Evolutionary conservation across 768 basidiomycete species (phyloP).

Genomic region (Xerocomellus dryophilus): DNA sequence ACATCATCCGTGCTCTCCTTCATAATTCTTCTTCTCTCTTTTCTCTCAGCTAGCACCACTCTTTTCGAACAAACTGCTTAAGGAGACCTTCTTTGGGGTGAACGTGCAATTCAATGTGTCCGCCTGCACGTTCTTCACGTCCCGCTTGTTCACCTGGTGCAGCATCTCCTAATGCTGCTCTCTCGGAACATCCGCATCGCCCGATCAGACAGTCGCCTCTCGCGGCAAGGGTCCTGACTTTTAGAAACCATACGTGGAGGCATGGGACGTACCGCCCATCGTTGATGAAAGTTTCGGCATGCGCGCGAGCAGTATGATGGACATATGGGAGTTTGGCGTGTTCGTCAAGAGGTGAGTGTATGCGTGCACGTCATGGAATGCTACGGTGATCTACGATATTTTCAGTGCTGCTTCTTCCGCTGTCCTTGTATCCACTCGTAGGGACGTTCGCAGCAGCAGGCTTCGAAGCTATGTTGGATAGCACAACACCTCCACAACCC

Average conservation of each 20-base stretch:
- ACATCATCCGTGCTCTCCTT: conserved; percentile 48
- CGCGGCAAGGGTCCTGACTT: conserved; percentile 80
- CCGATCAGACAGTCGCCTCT: conserved; percentile 76
- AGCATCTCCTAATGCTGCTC: background rate
- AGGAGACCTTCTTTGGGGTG: conserved; percentile 62
- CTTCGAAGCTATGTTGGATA: conserved; percentile 65
- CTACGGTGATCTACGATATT: background rate
- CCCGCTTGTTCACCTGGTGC: background rate
- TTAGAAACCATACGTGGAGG: conserved; percentile 82
- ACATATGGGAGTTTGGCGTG: conserved; percentile 13
- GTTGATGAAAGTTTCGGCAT: conserved; percentile 31
- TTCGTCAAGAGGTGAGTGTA: conserved; percentile 24
- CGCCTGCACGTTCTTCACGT: conserved; percentile 50
- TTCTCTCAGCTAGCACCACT: conserved; percentile 25
- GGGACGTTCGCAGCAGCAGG: conserved; percentile 61
- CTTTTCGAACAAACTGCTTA: conserved; percentile 29
- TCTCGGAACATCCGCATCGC: conserved; percentile 80
- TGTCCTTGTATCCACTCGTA: conserved; percentile 66
- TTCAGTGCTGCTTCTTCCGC: conserved; percentile 57
- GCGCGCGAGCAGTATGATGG: conserved; percentile 10
- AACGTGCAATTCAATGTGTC: conserved; percentile 63
- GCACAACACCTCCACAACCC: conserved; percentile 66
- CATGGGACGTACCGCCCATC: conserved; percentile 64
- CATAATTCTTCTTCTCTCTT: conserved; percentile 27
- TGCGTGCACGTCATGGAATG: background rate